Conservation (phyloP, 352 stramenopile genomes). For the Pythium aristosporum region DNA sequence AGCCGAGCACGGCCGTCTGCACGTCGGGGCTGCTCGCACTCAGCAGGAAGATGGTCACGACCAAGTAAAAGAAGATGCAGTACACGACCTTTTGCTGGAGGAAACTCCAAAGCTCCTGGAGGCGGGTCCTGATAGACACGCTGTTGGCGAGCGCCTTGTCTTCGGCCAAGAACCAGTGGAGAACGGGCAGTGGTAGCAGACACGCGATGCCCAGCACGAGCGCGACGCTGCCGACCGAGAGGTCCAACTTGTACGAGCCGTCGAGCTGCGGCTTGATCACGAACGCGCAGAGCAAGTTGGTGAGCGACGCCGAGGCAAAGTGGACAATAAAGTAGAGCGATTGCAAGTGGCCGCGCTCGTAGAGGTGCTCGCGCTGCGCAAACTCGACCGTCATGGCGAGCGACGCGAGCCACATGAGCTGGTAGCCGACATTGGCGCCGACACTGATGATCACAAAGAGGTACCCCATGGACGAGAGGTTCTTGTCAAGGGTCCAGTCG, state of each 20-base stretch:
- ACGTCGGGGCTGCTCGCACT: slow-evolving; percentile 23
- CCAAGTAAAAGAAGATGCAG: slow-evolving; percentile 34
- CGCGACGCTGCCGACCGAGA: background rate
- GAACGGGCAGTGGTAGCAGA: slow-evolving; percentile 33
- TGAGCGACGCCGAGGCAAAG: slow-evolving; percentile 5
- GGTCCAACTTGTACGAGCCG: background rate
- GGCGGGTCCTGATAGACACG: slow-evolving; percentile 14
- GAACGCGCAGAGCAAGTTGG: background rate
- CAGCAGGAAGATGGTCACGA: slow-evolving; percentile 20
- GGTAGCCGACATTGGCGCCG: background rate
- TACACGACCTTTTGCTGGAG: slow-evolving; percentile 49
- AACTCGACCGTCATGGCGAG: slow-evolving; percentile 31
- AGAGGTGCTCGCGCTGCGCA: slow-evolving; percentile 24
- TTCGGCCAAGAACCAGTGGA: slow-evolving; percentile 41
- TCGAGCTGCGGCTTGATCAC: background rate
- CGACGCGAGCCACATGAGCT: slow-evolving; percentile 23
- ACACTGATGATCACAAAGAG: slow-evolving; percentile 1
- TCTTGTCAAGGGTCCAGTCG: slow-evolving; percentile 2
- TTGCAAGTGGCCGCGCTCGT: slow-evolving; percentile 27
- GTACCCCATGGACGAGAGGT: background rate
- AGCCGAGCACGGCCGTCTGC: slow-evolving; percentile 18
- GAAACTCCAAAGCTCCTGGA: slow-evolving; percentile 49
- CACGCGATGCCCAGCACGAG: slow-evolving; percentile 29
- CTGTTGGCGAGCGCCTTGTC: slow-evolving; percentile 2
- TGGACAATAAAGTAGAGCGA: slow-evolving; percentile 37